A percentile compares a stretch with the other conserved stretches of the same genome.
These are phyloP conservation scores for Phytophthora syringae DNA, from an alignment of 352 stramenopile genomes.

Conservation along the genomic window DNA sequence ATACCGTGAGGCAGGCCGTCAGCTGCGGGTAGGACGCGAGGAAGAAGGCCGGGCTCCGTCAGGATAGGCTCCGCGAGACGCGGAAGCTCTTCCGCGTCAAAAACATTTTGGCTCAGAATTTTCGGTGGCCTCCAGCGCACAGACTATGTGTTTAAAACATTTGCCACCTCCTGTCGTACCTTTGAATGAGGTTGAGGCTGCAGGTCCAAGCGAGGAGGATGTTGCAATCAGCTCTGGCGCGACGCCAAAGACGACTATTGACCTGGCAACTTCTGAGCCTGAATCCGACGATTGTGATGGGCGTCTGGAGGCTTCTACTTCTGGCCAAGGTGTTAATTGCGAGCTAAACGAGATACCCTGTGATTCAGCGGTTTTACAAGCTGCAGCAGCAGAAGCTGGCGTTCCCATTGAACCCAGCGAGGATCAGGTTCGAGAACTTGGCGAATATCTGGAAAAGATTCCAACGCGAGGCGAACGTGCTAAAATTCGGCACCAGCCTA, in stretches of 20 bases:
- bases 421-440: not conserved
- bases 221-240: no score
- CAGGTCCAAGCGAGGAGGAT: no score
- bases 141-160: no score
- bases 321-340: no score
- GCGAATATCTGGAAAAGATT: not conserved
- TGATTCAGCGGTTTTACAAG: no score
- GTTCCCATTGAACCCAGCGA: not conserved
- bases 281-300: no score
- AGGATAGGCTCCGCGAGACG: not conserved
- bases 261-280: no score
- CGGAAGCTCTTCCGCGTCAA: not conserved
- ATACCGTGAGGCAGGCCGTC: not conserved
- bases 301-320: no score
- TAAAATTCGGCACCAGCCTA: slow-evolving; percentile 1
- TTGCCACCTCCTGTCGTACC: no score
- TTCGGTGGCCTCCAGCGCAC: not conserved
- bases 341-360: no score
- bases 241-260: no score
- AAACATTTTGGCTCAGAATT: not conserved
- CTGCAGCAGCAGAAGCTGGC: not conserved
- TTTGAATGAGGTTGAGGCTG: no score
- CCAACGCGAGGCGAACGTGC: not conserved
- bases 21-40: not conserved
- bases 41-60: not conserved